These are phyloP conservation scores for Clitopilus hobsonii DNA, from an alignment of 768 basidiomycete genomes.

Conservation along the genomic window DNA sequence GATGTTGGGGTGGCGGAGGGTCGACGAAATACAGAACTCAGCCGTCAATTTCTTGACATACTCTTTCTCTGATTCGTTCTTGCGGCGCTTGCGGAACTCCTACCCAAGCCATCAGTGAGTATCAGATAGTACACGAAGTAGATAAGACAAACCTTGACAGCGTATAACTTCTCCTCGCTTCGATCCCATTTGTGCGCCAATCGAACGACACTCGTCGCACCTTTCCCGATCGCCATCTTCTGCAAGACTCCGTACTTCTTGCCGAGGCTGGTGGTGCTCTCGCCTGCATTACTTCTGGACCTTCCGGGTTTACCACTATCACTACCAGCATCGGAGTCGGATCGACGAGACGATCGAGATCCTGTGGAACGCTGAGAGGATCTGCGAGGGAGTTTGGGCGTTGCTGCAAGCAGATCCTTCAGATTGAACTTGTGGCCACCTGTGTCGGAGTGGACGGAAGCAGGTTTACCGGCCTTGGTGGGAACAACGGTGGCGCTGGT, in stretches of 20 bases:
- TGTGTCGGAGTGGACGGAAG: conserved; percentile 50
- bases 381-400: conserved; percentile 71
- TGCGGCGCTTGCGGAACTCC: conserved; percentile 98
- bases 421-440: conserved; percentile 75
- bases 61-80: conserved; percentile 98
- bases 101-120: conserved; percentile 21
- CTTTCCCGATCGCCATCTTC: conserved; percentile 95
- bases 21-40: conserved; percentile 98
- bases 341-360: conserved; percentile 53
- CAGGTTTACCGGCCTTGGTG: conserved; percentile 24
- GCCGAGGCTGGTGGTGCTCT: conserved; percentile 43
- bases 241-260: conserved; percentile 98
- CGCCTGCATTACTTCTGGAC: conserved; percentile 36
- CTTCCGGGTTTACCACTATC: conserved; percentile 16
- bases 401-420: conserved; percentile 69
- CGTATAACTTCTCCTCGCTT: conserved; percentile 93
- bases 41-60: conserved; percentile 99
- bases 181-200: conserved; percentile 99
- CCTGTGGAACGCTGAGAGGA: conserved; percentile 65
- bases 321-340: conserved; percentile 56
- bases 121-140: conserved; percentile 3
- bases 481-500: conserved; percentile 13
- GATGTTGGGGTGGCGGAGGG: conserved; percentile 88
- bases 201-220: conserved; percentile 95
- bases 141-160: conserved; percentile 75